Evolutionary conservation across 1,284 basidiomycete species (phyloP), one percentile per base, ranked within the genome.

Genomic region (Boletus sp.): DNA sequence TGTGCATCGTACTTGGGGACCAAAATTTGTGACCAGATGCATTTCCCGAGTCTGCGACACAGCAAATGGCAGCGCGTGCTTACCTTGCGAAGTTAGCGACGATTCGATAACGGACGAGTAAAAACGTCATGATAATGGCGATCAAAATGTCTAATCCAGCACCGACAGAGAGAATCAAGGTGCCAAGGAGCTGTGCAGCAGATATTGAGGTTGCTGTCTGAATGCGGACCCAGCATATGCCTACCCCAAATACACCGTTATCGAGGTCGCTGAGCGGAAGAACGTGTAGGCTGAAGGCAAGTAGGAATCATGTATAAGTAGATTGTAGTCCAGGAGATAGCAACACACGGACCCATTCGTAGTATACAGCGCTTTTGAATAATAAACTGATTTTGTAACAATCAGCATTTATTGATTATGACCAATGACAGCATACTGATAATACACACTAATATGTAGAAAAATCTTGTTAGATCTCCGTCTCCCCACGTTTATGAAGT

Each of bases 291-390:
- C 56, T 57, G 14, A 8, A 37, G 16, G 5, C 1, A 6, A 26
- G n/a, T 2, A 9, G 16, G 5, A 33, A 13, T 8, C 5, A 3
- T 23, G n/a, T 2, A 33, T 44, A 9, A 16, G 30, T 8, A 30
- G 8, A n/a, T 13, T 9, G 2, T 14, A 23, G 10, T 20, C 2
- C 3, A 9, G 14, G 5, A 10, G 2, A 10, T 13, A 36, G 6
- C 12, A 34, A 41, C 3, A 1, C 36, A 29, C 52, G 5, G n/a
- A 60, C 55, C 45, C 52, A 10, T 55, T 8, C 1, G 20, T 13
- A 20, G 8, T 46, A 16, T 45, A 46, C 14, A 56, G 9, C 8
- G 40, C 10, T 26, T 44, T 41, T 4, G 0, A 6, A 8, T 33
- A 1, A 12, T 44, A 57, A 12, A 45, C 54, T 56, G 4, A 17